These are phyloP conservation scores for Gnetum montanum DNA, from an alignment of 75 land plant genomes.

Conservation along the genomic window DNA sequence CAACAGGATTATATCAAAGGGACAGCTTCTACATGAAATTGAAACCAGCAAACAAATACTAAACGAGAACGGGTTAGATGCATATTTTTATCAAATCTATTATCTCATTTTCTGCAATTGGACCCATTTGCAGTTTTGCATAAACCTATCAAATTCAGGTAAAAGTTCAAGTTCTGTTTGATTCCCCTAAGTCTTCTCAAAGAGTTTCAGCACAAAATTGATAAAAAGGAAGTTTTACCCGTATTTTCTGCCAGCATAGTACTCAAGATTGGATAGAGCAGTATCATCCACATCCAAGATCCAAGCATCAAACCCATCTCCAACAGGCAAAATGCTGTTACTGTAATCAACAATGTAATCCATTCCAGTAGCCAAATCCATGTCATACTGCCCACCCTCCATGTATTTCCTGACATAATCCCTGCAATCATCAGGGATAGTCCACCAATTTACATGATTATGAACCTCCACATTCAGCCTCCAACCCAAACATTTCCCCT, in stretches of 20 bases:
- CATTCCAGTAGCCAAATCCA: slow-evolving; percentile 34
- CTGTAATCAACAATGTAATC: slow-evolving; percentile 31
- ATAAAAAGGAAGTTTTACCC: slow-evolving; percentile 30
- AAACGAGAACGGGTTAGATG: no score
- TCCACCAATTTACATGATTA: slow-evolving; percentile 54
- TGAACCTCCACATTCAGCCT: slow-evolving; percentile 61
- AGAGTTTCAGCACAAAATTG: no score
- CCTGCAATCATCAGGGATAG: slow-evolving; percentile 53
- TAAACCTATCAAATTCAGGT: no score
- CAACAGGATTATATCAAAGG: no score
- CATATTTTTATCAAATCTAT: no score
- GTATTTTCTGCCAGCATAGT: slow-evolving; percentile 35
- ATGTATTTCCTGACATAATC: slow-evolving; percentile 42
- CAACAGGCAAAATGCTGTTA: slow-evolving; percentile 1
- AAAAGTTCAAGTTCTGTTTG: no score
- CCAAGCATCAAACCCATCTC: slow-evolving; percentile 49
- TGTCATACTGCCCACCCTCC: slow-evolving; percentile 51
- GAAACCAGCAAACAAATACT: no score
- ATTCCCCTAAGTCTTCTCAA: no score
- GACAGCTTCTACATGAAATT: no score
- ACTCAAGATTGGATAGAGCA: slow-evolving; percentile 56
- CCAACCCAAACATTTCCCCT: slow-evolving; percentile 54
- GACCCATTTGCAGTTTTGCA: no score
- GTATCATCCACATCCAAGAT: slow-evolving; percentile 85
- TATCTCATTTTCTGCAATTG: no score